Evolutionary conservation across 1,284 basidiomycete species (phyloP), one percentile per base, ranked within the genome.

Genomic region (Neonothopanus nambi): DNA sequence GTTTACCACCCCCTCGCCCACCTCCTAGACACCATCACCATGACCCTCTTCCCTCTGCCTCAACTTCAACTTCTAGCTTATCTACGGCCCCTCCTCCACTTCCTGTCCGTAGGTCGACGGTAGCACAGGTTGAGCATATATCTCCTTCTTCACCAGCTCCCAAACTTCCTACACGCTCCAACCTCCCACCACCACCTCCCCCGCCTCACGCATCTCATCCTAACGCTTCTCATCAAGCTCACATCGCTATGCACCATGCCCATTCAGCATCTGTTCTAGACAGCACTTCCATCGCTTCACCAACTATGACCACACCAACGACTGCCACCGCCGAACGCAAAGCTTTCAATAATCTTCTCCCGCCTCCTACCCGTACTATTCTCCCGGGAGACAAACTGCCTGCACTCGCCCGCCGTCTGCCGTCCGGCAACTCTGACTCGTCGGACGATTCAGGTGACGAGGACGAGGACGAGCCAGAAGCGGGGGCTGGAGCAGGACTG

Each of bases 281-380:
- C 18, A 36, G 20, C 24, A 11, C 59, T 45, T 23, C 54, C 21
- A 45, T 55, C 5, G 54, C 61, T 4, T 52, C 60, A 0, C 56
- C 61, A 1, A 33, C 52, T 0, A 60, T 51, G n/a, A 63, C 63
- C 20, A 57, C 67, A 21, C 55, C 61, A 15, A 52, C 55, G 33
- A 48, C 58, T 15, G 57, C 59, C 21, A 36, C 55, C 23, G 50
- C 52, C 36, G 69, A 84, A 48, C 76, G 80, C 26, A 85, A 79
- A 62, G 52, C 67, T 3, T 61, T 83, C 24, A 77, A 69, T 30
- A 74, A 67, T 52, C 74, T 83, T 17, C 84, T 79, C 0, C 89
- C 89, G 0, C 89, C 89, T 0, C 89, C 89, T 1, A 86, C 81
- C 0, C 84, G 89, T 3, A 85, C 72, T 0, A 89, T 91, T 45